Evolutionary conservation across 1,284 basidiomycete species (phyloP), one percentile per base, ranked within the genome.

Genomic region (Ceratobasidium sp.): DNA sequence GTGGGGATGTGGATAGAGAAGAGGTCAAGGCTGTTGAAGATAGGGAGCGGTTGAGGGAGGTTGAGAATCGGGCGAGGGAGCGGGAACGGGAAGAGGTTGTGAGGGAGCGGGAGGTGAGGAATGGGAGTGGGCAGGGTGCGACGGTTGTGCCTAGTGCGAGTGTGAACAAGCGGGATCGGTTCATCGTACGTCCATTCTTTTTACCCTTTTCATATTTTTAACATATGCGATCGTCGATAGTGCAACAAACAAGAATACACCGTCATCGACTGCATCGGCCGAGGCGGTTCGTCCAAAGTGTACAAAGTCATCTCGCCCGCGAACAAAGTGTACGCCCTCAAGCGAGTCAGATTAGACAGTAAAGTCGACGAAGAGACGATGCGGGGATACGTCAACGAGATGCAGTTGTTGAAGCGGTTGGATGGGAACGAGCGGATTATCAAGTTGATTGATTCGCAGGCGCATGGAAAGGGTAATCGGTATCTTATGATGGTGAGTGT

Each of bases 281-380:
- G 93, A 83, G 97, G 97, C 55, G 97, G 97, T 0, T 94, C 95
- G 10, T 97, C 96, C n/a, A 93, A 95, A 72, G 97, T 98, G 26
- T 98, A 93, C 85, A 93, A 95, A 40, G 96, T 97, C 13, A 89
- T 97, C 83, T 94, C 91, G 82, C 87, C 89, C 33, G 87, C 89
- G 68, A 94, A 94, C 83, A 92, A 94, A 82, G 89, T 97, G 56
- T 95, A 90, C 82, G 97, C 97, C 13, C 89, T 98, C 83, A 98
- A 98, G 84, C 91, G 93, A 53, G 96, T 98, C 23, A 90, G 92
- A 20, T 88, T 98, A 18, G 95, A 97, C 83, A 44, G 49, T 12
- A 93, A 92, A 82, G 92, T 92, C 5, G 97, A 98, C 81, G 85
- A 90, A 0, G 95, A 97, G 80, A 95, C 95, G 13, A 93, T 97